Conservation (phyloP, 192 early-diverging fungal species). For the Hyaloraphidium curvatum region DNA sequence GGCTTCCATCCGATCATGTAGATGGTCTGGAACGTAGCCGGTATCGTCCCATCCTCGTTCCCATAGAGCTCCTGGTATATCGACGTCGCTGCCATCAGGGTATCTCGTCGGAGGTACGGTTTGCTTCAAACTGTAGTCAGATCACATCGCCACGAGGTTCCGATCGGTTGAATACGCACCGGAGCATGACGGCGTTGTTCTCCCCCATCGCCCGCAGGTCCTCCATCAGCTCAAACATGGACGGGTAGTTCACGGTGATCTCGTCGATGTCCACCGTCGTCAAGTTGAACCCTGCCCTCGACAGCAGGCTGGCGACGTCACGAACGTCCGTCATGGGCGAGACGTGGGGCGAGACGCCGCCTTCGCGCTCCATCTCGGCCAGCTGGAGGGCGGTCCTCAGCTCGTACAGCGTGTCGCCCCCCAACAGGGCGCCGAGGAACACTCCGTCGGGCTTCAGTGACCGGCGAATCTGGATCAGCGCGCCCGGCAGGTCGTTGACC, state of each 20-base stretch:
- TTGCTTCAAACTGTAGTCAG: too few relatives aligned
- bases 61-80: conserved; percentile 83
- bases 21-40: conserved; percentile 83
- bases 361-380: conserved; percentile 75
- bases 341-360: conserved; percentile 72
- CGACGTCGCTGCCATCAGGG: conserved; percentile 59
- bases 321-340: conserved; percentile 66
- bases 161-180: too few relatives aligned
- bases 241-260: conserved; percentile 75
- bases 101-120: conserved; percentile 59
- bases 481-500: conserved; percentile 86
- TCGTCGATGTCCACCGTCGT: conserved; percentile 90
- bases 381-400: conserved; percentile 77
- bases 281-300: conserved; percentile 66
- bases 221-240: conserved; percentile 72
- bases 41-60: conserved; percentile 65
- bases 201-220: conserved; percentile 90
- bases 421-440: conserved; percentile 85
- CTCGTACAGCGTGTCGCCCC: conserved; percentile 92
- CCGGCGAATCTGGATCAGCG: conserved; percentile 64
- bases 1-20: conserved; percentile 93
- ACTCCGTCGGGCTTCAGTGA: conserved; percentile 78
- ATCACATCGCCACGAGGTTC: too few relatives aligned
- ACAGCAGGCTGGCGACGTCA: conserved; percentile 60
- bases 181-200: conserved; percentile 60